phyloP scores from a whole-genome alignment of 805 yeast species.

The Saccharomycopsis sp. region DNA sequence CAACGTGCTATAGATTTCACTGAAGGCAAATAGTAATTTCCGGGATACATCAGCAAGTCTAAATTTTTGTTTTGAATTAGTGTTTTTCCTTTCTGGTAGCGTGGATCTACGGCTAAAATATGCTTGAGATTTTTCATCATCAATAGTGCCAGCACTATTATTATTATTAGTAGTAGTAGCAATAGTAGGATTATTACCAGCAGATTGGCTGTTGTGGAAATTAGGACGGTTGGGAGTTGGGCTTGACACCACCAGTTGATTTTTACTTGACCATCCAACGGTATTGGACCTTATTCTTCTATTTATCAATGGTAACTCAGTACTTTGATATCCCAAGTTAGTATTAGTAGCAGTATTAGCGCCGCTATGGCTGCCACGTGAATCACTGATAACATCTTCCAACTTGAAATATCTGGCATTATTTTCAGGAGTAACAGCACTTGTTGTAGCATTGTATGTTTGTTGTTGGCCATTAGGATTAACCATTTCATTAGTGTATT shows the following conservation, averaged over 20 bases:
- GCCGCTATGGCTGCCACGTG: no score
- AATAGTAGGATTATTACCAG: no score
- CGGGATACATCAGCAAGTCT: constrained; percentile 32
- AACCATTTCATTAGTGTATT: not conserved
- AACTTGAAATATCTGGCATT: no score
- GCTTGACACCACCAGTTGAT: no score
- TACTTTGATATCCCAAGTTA: no score
- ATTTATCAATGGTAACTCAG: not conserved
- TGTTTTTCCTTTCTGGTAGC: constrained; percentile 30
- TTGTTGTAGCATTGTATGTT: no score
- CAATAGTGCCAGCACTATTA: not conserved
- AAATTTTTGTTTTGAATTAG: constrained; percentile 8
- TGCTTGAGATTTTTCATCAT: constrained; percentile 36
- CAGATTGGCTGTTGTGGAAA: no score
- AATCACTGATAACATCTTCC: no score
- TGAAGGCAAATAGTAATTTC: constrained; percentile 38
- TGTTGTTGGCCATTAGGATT: no score
- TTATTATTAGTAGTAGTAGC: constrained; percentile 1
- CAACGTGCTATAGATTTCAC: constrained; percentile 40
- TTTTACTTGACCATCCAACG: not conserved
- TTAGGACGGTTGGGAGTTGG: no score
- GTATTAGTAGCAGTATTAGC: no score
- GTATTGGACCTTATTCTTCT: constrained; percentile 1
- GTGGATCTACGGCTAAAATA: constrained; percentile 41
- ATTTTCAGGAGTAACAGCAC: no score